Evolutionary conservation across 768 basidiomycete species (phyloP), one percentile per base, ranked within the genome.

Genomic region (Suillus occidentalis): DNA sequence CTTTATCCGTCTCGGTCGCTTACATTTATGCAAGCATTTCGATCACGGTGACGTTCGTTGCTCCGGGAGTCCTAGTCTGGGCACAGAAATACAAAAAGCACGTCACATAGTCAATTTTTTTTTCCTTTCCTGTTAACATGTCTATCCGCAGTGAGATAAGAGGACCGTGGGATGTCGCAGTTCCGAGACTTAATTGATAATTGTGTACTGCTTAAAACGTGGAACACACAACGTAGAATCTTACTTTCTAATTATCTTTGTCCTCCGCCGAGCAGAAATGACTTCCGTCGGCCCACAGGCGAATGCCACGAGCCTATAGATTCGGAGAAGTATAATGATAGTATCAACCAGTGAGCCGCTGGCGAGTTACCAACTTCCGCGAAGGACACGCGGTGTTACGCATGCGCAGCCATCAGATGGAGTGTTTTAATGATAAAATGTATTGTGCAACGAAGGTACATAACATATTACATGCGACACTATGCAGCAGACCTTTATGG

Each of bases 101-200:
- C 45, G 89, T 82, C 43, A 43, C 67, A 65, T 62, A 58, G 34
- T 61, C 49, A 18, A 61, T 39, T 61, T 69, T 69, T 60, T 60
- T 60, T 60, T 64, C 62, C 40, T 66, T 56, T 39, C 62, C 47
- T 25, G 65, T 49, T 66, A 63, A 67, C 65, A 47, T 52, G 59
- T 63, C n/a, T 25, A 60, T 63, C 69, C 62, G n/a, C 72, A 95
- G 93, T 75, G 92, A 94, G 78, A 89, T 95, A 74, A 85, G 91
- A 66, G 94, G 94, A 10, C 90, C 92, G 67, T 95, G 94, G 94
- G 94, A 95, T 74, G 90, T 91, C 34, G 93, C 93, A 36, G 84
- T 89, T 68, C 93, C 93, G 42, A 87, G 85, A 76, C 78, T 89
- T 55, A 85, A 86, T 72, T 85, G 76, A 72, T 69, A 65, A 53